phyloP scores from a whole-genome alignment of 441 rosid genomes.

The Arabidopsis hybrid region DNA sequence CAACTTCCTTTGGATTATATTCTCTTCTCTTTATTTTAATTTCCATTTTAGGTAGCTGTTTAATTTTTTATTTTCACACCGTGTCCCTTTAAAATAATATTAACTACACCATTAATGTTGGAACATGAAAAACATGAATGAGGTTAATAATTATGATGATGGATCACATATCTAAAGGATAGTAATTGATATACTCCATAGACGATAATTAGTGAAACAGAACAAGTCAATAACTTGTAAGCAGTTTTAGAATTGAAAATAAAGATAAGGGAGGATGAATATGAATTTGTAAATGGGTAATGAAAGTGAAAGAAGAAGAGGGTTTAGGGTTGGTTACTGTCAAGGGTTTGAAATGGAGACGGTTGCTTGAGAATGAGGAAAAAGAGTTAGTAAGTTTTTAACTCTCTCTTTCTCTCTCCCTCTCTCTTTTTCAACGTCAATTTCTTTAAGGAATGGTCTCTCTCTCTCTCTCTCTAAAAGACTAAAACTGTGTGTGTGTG shows the following conservation, averaged over 20 bases:
- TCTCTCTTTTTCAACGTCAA: slow-evolving; percentile 52
- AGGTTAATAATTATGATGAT: slow-evolving; percentile 21
- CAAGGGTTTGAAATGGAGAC: slow-evolving; percentile 40
- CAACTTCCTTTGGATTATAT: slow-evolving; percentile 49
- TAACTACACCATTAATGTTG: neutral
- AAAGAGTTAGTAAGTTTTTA: slow-evolving; percentile 41
- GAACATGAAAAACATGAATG: slow-evolving; percentile 9
- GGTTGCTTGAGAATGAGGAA: slow-evolving; percentile 73
- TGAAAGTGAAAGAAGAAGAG: slow-evolving; percentile 48
- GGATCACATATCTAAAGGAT: slow-evolving; percentile 1
- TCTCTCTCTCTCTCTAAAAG: slow-evolving; percentile 26
- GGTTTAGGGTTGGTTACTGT: slow-evolving; percentile 57
- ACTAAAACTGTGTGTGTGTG: slow-evolving; percentile 32
- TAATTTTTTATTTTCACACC: neutral
- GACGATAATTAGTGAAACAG: neutral
- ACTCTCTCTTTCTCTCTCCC: slow-evolving; percentile 46
- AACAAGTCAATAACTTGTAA: slow-evolving; percentile 34
- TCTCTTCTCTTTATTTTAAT: slow-evolving; percentile 31
- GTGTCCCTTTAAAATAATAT: neutral
- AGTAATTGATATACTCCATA: neutral
- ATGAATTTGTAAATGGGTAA: slow-evolving; percentile 35
- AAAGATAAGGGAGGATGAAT: slow-evolving; percentile 23
- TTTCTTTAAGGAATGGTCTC: slow-evolving; percentile 66
- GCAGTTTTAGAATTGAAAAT: slow-evolving; percentile 28
- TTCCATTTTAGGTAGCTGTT: slow-evolving; percentile 29